Percentiles rank a stretch among this genome's conserved stretches.
phyloP scores from a whole-genome alignment of 352 stramenopile species.

The Phytopythium vexans region DNA sequence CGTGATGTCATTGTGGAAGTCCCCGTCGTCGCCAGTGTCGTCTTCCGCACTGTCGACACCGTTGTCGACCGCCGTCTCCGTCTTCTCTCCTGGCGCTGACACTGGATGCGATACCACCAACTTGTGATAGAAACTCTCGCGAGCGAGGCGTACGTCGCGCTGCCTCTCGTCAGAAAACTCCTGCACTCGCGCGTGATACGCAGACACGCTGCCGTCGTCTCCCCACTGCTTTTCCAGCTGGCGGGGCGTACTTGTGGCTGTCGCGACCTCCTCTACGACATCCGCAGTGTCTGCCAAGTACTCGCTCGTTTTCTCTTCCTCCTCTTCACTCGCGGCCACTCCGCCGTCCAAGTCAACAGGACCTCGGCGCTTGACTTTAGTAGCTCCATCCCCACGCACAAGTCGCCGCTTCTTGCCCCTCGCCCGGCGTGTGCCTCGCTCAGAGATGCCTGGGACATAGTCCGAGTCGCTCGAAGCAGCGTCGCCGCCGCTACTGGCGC shows the following conservation, averaged over 20 bases:
- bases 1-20: slow-evolving; percentile 18
- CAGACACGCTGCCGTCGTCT: slow-evolving; percentile 39
- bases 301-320: slow-evolving; percentile 5
- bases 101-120: slow-evolving; percentile 1
- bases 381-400: slow-evolving; percentile 4
- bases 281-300: not conserved
- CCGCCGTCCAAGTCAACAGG: no score
- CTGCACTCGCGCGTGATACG: slow-evolving; percentile 25
- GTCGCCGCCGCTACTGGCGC: slow-evolving; percentile 5
- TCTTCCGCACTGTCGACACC: slow-evolving; percentile 8
- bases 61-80: not conserved
- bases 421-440: slow-evolving; percentile 2
- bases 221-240: slow-evolving; percentile 22
- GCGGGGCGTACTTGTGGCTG: not conserved
- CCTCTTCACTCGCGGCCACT: slow-evolving; percentile 4
- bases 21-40: slow-evolving; percentile 27
- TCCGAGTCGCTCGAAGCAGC: slow-evolving; percentile 34
- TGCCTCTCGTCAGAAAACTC: slow-evolving; percentile 26
- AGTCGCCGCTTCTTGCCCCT: slow-evolving; percentile 19
- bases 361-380: not conserved
- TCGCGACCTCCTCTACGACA: not conserved
- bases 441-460: slow-evolving; percentile 15
- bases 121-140: slow-evolving; percentile 47
- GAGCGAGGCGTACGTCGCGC: slow-evolving; percentile 16
- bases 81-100: not conserved